Conservation (phyloP, 2,329 filamentous ascomycete species). For the Teratosphaeria gauchensis region DNA sequence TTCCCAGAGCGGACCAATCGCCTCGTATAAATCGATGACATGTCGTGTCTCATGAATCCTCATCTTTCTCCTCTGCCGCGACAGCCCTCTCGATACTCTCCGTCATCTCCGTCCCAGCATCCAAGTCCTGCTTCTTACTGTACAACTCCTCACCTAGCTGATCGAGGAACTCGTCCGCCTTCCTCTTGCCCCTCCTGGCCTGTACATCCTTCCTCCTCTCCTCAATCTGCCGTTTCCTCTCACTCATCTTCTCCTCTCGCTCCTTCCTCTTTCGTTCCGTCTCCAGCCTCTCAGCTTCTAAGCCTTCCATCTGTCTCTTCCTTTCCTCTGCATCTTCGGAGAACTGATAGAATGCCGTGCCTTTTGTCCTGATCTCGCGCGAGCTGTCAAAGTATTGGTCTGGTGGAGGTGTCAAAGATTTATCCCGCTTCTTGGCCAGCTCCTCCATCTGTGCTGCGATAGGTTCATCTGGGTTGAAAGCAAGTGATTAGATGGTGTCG, state of each 20-base stretch:
- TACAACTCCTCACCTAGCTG: constrained; percentile 36
- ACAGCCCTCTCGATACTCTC: constrained; percentile 2
- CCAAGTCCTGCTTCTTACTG: not conserved
- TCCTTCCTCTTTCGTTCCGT: constrained; percentile 60
- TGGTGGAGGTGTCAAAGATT: constrained; percentile 68
- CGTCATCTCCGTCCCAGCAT: constrained; percentile 2
- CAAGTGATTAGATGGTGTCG: constrained; percentile 70
- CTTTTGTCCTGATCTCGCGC: constrained; percentile 75
- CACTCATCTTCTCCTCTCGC: constrained; percentile 43
- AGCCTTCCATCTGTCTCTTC: constrained; percentile 60
- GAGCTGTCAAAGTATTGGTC: constrained; percentile 77
- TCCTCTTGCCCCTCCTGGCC: constrained; percentile 40
- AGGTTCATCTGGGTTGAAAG: constrained; percentile 66
- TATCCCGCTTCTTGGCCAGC: constrained; percentile 68
- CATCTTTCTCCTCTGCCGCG: constrained; percentile 3
- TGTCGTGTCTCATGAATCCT: too few relatives aligned
- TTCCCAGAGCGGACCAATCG: too few relatives aligned
- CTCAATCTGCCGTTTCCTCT: constrained; percentile 46
- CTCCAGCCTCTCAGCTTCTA: constrained; percentile 56
- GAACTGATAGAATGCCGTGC: constrained; percentile 87
- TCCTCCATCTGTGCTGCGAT: constrained; percentile 62
- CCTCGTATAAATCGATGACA: too few relatives aligned
- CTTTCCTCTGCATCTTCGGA: constrained; percentile 60
- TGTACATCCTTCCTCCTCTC: constrained; percentile 14
- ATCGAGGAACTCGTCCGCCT: constrained; percentile 65